phyloP scores from a whole-genome alignment of 306 rosid species.

The Abrus precatorius region DNA sequence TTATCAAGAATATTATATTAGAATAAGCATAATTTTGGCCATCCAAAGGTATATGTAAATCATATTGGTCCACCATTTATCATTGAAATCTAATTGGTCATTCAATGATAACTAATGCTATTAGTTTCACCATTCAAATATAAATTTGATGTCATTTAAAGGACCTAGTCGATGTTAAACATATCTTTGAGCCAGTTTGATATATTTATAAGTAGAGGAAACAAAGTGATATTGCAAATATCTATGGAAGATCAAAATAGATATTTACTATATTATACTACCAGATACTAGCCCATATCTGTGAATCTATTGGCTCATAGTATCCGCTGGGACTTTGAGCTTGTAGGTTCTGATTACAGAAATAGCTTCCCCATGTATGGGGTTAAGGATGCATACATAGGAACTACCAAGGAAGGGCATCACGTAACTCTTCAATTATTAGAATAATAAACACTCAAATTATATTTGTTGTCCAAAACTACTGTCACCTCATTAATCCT shows the following conservation, averaged over 20 bases:
- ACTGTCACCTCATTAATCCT: no score
- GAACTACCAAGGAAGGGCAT: neutral
- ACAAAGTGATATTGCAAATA: neutral
- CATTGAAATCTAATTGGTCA: constrained; percentile 24
- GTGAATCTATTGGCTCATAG: neutral
- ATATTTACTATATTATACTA: neutral
- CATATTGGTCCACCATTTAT: constrained; percentile 14
- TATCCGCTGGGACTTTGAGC: constrained; percentile 13
- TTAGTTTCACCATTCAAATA: neutral
- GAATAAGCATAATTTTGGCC: constrained; percentile 7
- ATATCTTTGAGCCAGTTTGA: neutral
- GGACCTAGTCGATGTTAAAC: constrained; percentile 2
- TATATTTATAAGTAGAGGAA: constrained; percentile 1
- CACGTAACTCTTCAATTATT: neutral
- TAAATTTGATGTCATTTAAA: neutral
- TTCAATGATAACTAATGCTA: constrained; percentile 23
- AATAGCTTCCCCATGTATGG: constrained; percentile 8
- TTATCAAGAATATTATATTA: neutral
- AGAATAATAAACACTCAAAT: neutral
- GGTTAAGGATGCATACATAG: constrained; percentile 4
- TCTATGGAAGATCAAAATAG: neutral
- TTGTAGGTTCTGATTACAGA: constrained; percentile 3
- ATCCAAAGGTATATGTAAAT: neutral
- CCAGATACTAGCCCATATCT: neutral
- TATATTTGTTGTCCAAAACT: neutral